Conservation (phyloP, 441 rosid genomes). For the Capsella rubella region DNA sequence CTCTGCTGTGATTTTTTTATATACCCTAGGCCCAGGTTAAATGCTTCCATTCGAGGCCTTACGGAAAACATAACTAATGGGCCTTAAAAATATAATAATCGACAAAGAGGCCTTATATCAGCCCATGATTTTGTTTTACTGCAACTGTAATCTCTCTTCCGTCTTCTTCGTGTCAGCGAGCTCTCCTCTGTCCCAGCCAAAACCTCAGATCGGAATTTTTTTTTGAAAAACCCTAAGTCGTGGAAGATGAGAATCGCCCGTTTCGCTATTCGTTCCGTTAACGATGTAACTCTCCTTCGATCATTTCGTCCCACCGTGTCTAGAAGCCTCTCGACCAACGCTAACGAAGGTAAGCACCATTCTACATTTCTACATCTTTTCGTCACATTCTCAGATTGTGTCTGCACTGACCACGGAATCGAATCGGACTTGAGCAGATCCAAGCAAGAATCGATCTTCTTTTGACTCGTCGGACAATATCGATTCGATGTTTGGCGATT, state of each 20-base stretch:
- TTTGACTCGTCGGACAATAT: constrained; percentile 47
- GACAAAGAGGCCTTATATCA: constrained; percentile 1
- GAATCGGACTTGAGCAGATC: constrained; percentile 28
- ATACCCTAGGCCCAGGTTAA: neutral
- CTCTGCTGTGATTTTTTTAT: neutral
- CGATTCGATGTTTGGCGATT: constrained; percentile 55
- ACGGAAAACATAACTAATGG: neutral
- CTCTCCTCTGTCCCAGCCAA: constrained; percentile 12
- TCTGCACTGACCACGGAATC: constrained; percentile 18
- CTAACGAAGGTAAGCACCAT: constrained; percentile 48
- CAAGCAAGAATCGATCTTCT: constrained; percentile 19
- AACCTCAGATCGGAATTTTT: constrained; percentile 39
- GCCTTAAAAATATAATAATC: constrained; percentile 5
- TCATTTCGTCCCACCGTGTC: constrained; percentile 30
- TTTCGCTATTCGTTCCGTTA: constrained; percentile 47
- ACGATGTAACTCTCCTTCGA: constrained; percentile 34
- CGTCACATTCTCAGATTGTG: neutral
- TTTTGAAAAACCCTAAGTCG: constrained; percentile 32
- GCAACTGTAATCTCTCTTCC: neutral
- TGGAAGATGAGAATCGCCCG: constrained; percentile 50
- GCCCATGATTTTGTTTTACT: constrained; percentile 12
- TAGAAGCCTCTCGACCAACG: constrained; percentile 49
- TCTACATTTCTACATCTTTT: neutral
- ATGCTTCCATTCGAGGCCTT: neutral
- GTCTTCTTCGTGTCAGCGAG: constrained; percentile 27